These are phyloP conservation scores for Trypanosoma congolense DNA, from an alignment of 208 protist genomes.

Conservation along the genomic window DNA sequence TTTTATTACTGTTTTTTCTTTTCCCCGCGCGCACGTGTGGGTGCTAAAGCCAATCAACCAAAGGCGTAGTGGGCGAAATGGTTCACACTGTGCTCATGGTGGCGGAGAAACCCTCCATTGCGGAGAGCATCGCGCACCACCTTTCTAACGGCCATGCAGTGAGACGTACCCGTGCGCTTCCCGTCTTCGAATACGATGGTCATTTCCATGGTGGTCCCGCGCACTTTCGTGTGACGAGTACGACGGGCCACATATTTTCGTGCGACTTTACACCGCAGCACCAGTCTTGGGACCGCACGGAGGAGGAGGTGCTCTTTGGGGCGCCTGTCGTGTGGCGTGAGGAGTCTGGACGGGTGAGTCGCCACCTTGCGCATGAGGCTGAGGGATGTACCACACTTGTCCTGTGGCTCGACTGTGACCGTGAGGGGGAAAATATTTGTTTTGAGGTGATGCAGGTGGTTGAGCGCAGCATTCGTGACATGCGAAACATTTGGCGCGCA, in stretches of 20 bases:
- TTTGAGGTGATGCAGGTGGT: conserved; percentile 94
- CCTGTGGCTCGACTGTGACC: conserved; percentile 95
- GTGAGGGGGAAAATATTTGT: conserved; percentile 97
- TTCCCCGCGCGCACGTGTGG: not conserved
- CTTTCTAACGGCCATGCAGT: conserved; percentile 70
- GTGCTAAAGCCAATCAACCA: not conserved
- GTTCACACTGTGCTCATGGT: conserved; percentile 86
- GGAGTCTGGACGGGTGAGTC: conserved; percentile 73
- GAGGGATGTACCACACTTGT: conserved; percentile 86
- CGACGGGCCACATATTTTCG: conserved; percentile 88
- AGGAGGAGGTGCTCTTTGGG: conserved; percentile 81
- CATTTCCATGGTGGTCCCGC: conserved; percentile 64
- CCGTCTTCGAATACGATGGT: conserved; percentile 84
- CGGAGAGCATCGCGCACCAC: conserved; percentile 84
- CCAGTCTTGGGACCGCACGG: conserved; percentile 85
- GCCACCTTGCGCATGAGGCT: conserved; percentile 73
- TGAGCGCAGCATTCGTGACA: conserved; percentile 38
- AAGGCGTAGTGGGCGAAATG: conserved; percentile 21
- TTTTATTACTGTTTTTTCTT: conserved; percentile 8
- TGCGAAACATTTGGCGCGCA: conserved; percentile 80
- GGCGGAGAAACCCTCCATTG: conserved; percentile 92
- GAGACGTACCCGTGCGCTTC: conserved; percentile 65
- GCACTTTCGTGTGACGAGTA: conserved; percentile 83
- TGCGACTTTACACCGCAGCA: conserved; percentile 88
- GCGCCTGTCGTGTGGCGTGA: conserved; percentile 85